Base-by-base conservation (phyloP, 2,329 filamentous ascomycete genomes). In the Stachybotrys echinatus region DNA sequence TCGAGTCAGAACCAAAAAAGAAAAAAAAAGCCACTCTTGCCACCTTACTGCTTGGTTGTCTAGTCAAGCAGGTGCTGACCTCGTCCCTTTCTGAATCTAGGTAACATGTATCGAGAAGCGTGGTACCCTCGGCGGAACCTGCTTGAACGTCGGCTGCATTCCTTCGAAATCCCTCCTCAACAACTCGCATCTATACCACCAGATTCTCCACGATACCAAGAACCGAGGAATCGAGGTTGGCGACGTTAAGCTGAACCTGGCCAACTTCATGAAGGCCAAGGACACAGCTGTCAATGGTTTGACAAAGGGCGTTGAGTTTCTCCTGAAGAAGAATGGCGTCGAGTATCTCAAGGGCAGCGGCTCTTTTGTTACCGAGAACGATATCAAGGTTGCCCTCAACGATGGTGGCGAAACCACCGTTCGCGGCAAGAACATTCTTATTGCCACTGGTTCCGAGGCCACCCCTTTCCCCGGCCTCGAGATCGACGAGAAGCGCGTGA, bases 121-220 rank as follows among this genome's bases (percentile, higher is more conserved):
- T 68, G 94, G 94, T 61, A 80, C 84, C 53, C 85, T 99, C 63
- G 94, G 94, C 65, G 94, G 94, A 69, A 99, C 94, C 65, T 99
- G 94, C 79, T 78, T 99, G 65, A 99, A 99, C 72, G 94, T 99
- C 66, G 94, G 94, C 75, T 99, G 94, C 77, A 99, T 99, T 69
- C 94, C 94, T 59, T 99, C 94, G 58, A 99, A 99, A 77, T 96
- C 94, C 55, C 89, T 99, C 61, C 89, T 99, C 72, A 99, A 97
- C 85, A 97, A 97, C 81, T 96, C 94, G 63, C 91, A 96, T 73
- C 83, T 97, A 54, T 97, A 97, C 80, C 92, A 97, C 79, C 88
- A 92, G 75, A 88, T 96, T 66, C 83, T 95, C 54, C 92, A 99
- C 77, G 94, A 99, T 78, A 92, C 91, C 59, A 96, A 96, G 77